phyloP scores from a whole-genome alignment of 2,329 filamentous ascomycete genomes.

The Ploettnerulaceae sp. region DNA sequence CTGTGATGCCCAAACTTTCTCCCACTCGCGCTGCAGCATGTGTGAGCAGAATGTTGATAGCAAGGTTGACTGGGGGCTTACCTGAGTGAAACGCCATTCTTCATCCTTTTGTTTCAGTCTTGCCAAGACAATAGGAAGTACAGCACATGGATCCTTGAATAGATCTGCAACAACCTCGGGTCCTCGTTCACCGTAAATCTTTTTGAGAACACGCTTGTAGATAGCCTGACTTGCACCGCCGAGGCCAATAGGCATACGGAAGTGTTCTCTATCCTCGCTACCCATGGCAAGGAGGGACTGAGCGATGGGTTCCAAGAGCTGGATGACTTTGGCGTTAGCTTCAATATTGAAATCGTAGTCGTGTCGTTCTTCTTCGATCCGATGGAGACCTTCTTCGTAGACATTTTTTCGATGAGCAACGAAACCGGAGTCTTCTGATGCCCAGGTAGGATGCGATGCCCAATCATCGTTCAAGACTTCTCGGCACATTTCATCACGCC shows the following conservation, averaged over 20 bases:
- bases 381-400: slow-evolving; percentile 88
- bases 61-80: slow-evolving; percentile 26
- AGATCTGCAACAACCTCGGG: slow-evolving; percentile 82
- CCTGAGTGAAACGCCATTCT: slow-evolving; percentile 91
- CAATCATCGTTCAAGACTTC: slow-evolving; percentile 95
- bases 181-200: slow-evolving; percentile 89
- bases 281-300: slow-evolving; percentile 82
- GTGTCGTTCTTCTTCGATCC: slow-evolving; percentile 96
- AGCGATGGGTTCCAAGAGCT: slow-evolving; percentile 89
- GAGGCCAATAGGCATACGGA: slow-evolving; percentile 75
- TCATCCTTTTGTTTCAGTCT: slow-evolving; percentile 94
- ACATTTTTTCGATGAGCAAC: slow-evolving; percentile 96
- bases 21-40: slow-evolving; percentile 73
- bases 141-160: slow-evolving; percentile 76
- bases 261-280: slow-evolving; percentile 64
- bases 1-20: slow-evolving; percentile 96
- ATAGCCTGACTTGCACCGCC: slow-evolving; percentile 94
- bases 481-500: slow-evolving; percentile 89
- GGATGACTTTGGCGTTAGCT: slow-evolving; percentile 88
- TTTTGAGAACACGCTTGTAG: slow-evolving; percentile 95
- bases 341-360: slow-evolving; percentile 99
- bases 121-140: slow-evolving; percentile 82
- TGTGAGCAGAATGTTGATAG: slow-evolving; percentile 8
- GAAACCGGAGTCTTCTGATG: slow-evolving; percentile 95
- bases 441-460: slow-evolving; percentile 98